phyloP scores from a whole-genome alignment of 768 basidiomycete species.

The Holtermannia corniformis region DNA sequence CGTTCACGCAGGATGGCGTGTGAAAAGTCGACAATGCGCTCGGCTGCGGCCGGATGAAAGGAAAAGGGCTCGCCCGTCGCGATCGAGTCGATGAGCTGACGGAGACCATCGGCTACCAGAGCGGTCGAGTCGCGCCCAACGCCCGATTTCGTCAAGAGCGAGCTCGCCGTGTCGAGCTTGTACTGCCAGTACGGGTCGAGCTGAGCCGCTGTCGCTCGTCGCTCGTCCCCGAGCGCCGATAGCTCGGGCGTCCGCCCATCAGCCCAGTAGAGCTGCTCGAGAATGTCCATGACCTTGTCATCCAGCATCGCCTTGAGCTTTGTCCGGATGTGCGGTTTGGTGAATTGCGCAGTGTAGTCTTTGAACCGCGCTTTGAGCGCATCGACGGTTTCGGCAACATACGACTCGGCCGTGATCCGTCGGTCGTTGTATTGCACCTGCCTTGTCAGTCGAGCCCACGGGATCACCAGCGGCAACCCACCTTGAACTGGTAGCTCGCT shows the following conservation, averaged over 20 bases:
- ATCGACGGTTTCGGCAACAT: constrained; percentile 96
- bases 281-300: constrained; percentile 91
- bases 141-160: constrained; percentile 87
- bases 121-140: constrained; percentile 88
- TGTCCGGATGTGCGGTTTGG: constrained; percentile 73
- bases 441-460: background rate
- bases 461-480: constrained; percentile 52
- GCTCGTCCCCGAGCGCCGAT: constrained; percentile 57
- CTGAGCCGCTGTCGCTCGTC: constrained; percentile 57
- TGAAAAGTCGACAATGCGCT: constrained; percentile 82
- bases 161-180: constrained; percentile 89
- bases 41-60: constrained; percentile 77
- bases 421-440: constrained; percentile 63
- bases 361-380: constrained; percentile 78
- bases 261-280: constrained; percentile 94
- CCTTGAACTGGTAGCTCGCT: constrained; percentile 97
- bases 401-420: constrained; percentile 86
- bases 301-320: constrained; percentile 89
- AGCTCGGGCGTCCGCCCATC: constrained; percentile 79
- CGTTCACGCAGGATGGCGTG: constrained; percentile 88
- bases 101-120: constrained; percentile 86
- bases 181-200: constrained; percentile 89
- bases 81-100: constrained; percentile 81
- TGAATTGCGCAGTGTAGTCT: constrained; percentile 72
- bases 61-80: constrained; percentile 82